Evolutionary conservation across 2,329 filamentous ascomycete genomes (phyloP).

Genomic region (Penicillium sp.): DNA sequence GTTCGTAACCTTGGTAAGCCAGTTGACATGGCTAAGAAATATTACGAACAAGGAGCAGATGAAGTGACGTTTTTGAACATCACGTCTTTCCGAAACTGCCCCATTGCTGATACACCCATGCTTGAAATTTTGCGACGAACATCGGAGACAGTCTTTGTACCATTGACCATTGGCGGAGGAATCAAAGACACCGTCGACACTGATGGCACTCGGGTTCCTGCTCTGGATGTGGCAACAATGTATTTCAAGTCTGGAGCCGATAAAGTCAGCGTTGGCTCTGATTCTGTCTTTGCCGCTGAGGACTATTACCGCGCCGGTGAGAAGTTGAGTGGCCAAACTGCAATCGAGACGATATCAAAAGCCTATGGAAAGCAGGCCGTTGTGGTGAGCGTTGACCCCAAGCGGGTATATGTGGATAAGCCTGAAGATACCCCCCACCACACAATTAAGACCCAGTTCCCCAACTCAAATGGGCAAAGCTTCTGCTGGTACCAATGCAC

Average conservation of each 20-base stretch:
- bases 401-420: constrained; percentile 75
- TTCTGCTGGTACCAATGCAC: constrained; percentile 98
- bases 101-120: constrained; percentile 90
- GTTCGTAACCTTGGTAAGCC: constrained; percentile 96
- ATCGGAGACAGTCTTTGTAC: constrained; percentile 90
- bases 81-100: constrained; percentile 94
- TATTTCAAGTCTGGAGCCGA: constrained; percentile 98
- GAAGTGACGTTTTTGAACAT: constrained; percentile 98
- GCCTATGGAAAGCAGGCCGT: constrained; percentile 97
- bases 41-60: constrained; percentile 95
- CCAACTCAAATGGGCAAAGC: constrained; percentile 71
- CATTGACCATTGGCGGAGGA: constrained; percentile 90
- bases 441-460: constrained; percentile 66
- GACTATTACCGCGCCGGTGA: constrained; percentile 74
- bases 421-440: constrained; percentile 70
- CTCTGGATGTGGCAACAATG: constrained; percentile 88
- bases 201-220: constrained; percentile 80
- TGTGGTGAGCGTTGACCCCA: constrained; percentile 91
- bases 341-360: constrained; percentile 89
- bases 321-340: constrained; percentile 73
- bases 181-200: constrained; percentile 90
- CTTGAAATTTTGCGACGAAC: constrained; percentile 84
- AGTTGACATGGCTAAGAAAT: constrained; percentile 86
- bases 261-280: constrained; percentile 94
- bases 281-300: constrained; percentile 89